Base-by-base conservation (phyloP, 306 rosid genomes). In the Pyrus pyrifolia region DNA sequence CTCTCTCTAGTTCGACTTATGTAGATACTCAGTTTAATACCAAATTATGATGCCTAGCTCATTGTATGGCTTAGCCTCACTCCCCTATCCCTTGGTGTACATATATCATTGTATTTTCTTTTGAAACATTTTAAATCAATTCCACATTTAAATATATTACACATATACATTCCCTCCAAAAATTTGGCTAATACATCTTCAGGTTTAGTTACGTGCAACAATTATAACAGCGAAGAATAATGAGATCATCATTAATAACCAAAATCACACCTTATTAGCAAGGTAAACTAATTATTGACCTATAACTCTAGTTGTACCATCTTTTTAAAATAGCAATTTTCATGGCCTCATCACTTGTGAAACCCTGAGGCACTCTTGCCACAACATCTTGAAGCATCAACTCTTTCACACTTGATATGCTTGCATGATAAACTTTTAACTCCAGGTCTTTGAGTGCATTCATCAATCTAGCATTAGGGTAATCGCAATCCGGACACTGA, bases 311-410 rank as follows among this genome's bases (percentile, higher is more conserved):
- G 60, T 14, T 58, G 31, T 29, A 44, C 62, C 79, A 71, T 63
- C 77, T 73, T 74, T 74, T 71, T 2, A 83, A 23, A 77, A 88
- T 83, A 55, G 85, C 83, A 17, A 18, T 58, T 79, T 61, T 78
- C 66, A 88, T 62, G 6, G 80, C 76, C 58, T 76, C 81, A 60
- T 82, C 83, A 61, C 75, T 85, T 71, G 35, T 70, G 64, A 76
- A 68, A 4, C 78, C 77, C 21, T 57, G 49, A 12, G 88, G 90
- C 71, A 88, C 35, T 75, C 78, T 79, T 6, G 83, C 88, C 22
- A 88, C 85, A n/a, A 88, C 80, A 46, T 84, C 87, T 78, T 86
- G 92, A 19, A 88, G 80, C 84, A 88, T 76, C 7, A 82, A 6
- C 18, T 86, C 88, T 49, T 88, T 84, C 60, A 88, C 83, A 46